phyloP scores from a whole-genome alignment of 345 rosid species.

The Nasturtium officinale region DNA sequence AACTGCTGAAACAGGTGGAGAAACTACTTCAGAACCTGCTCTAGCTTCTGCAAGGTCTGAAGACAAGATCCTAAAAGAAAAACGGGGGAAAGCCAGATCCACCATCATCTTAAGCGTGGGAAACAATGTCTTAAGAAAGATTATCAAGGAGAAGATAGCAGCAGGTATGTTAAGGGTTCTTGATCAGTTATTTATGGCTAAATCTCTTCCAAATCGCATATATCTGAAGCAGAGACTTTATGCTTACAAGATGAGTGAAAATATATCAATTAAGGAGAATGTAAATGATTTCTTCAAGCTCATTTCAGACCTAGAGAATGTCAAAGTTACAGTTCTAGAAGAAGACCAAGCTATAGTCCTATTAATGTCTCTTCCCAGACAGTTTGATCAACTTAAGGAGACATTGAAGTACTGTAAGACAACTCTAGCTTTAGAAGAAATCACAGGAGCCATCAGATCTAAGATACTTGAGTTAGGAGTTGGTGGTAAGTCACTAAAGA shows the following conservation, averaged over 20 bases:
- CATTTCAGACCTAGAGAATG: background rate
- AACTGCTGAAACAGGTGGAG: no score
- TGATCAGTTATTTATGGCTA: background rate
- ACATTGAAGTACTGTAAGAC: background rate
- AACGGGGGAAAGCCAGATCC: background rate
- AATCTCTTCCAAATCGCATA: background rate
- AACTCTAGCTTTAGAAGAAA: background rate
- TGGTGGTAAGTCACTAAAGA: background rate
- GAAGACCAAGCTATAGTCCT: background rate
- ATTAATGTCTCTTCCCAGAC: background rate
- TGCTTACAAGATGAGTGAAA: background rate
- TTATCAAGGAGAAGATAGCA: background rate
- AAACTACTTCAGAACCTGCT: no score
- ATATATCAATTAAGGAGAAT: background rate
- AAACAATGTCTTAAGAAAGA: background rate
- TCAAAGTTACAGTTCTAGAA: background rate
- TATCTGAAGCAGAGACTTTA: background rate
- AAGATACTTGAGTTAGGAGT: background rate
- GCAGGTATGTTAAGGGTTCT: background rate
- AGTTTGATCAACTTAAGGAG: background rate
- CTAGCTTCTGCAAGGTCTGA: background rate
- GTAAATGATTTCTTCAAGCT: constrained; percentile 4
- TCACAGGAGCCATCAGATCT: background rate
- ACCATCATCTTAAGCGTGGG: background rate
- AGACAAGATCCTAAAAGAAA: background rate